These are phyloP conservation scores for Oryza longistaminata DNA, from an alignment of 176 grass and related monocot species.

Conservation along the genomic window DNA sequence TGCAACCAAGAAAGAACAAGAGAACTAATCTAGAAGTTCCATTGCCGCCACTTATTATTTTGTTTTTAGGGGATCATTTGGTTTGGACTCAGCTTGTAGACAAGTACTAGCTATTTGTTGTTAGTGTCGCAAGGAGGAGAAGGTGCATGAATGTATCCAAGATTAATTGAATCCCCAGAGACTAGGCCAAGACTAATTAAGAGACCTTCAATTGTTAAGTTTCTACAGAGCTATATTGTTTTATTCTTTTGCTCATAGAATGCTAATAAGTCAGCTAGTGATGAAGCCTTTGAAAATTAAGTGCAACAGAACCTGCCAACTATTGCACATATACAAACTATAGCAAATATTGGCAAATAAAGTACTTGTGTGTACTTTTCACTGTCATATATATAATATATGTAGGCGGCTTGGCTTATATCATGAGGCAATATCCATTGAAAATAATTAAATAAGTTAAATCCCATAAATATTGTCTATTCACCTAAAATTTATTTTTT, in stretches of 20 bases:
- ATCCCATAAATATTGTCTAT: too few relatives aligned
- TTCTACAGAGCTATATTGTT: background rate
- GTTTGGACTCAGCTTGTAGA: slow-evolving; percentile 12
- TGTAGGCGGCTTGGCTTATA: background rate
- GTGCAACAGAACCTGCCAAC: too few relatives aligned
- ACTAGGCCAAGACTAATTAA: background rate
- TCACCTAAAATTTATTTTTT: too few relatives aligned
- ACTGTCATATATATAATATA: background rate
- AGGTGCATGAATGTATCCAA: slow-evolving; percentile 13
- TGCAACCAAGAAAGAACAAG: background rate
- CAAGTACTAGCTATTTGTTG: slow-evolving; percentile 1
- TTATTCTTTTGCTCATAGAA: background rate
- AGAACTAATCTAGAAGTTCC: background rate
- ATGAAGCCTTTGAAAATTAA: too few relatives aligned
- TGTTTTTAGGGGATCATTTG: slow-evolving; percentile 13
- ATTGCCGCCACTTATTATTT: slow-evolving; percentile 5
- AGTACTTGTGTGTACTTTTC: background rate
- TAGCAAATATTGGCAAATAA: slow-evolving; percentile 11
- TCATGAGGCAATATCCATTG: too few relatives aligned
- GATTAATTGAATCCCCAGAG: background rate
- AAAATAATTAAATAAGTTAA: too few relatives aligned
- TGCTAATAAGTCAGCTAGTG: too few relatives aligned
- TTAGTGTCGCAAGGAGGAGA: background rate
- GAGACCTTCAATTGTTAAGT: too few relatives aligned
- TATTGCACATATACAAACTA: background rate